These are phyloP conservation scores for Triticum timopheevii DNA, from an alignment of 176 grass and related monocot species.

Conservation along the genomic window DNA sequence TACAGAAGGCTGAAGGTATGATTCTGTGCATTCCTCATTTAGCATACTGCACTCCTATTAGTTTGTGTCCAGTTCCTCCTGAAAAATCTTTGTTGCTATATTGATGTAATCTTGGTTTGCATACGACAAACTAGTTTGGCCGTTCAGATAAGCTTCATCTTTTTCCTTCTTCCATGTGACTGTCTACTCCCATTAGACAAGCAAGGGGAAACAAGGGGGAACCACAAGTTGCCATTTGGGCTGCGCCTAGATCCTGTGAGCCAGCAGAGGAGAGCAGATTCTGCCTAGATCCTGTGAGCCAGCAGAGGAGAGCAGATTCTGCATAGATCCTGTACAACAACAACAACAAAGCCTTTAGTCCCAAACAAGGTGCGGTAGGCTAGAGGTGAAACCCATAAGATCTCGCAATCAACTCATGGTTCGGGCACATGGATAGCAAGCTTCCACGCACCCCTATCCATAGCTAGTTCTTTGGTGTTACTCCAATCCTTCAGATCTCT, in stretches of 20 bases:
- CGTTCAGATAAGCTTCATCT: neutral
- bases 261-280: neutral
- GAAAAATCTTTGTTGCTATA: neutral
- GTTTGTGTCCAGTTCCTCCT: neutral
- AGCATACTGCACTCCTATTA: neutral
- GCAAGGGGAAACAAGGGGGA: neutral
- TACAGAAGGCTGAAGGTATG: conserved; percentile 90
- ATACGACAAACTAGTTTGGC: conserved; percentile 2
- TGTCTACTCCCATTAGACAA: neutral
- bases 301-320: no score
- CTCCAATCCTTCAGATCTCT: no score
- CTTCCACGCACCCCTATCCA: no score
- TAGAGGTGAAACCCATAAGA: no score
- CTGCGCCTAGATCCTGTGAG: neutral
- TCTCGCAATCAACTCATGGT: no score
- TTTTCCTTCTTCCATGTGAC: neutral
- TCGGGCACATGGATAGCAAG: no score
- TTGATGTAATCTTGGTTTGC: conserved; percentile 4
- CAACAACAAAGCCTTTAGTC: no score
- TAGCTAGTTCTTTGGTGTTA: no score
- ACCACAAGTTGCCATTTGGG: neutral
- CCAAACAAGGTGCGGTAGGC: no score
- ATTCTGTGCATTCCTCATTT: conserved; percentile 1
- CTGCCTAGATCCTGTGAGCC: neutral
- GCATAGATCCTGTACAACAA: no score